Base-by-base conservation (phyloP, 1,139 yeast genomes). In the Hanseniaspora sp. region DNA sequence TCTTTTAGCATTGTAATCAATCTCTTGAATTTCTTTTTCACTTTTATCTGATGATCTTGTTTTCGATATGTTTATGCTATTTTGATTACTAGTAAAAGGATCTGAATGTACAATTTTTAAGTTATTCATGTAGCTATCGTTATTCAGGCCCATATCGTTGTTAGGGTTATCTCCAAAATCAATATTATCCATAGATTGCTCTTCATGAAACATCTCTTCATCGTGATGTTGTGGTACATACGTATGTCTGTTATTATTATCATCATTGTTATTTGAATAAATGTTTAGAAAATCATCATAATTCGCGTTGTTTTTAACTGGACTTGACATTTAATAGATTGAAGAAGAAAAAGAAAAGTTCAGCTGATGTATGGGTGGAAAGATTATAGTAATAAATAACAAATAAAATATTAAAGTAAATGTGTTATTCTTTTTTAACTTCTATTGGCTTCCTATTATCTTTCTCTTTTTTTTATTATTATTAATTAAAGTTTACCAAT, bases 111-210 rank as follows among this genome's bases (percentile, higher is more conserved):
- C 5, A 29, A 8, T 31, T 28, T 42, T 35, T 15, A 49, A 29
- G 13, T 43, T 49, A 12, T 49, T 37, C 23, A 43, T 9, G n/a
- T 43, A 43, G 12, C 30, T 7, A 3, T 31, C 7, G 12, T 43
- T 43, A n/a, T 31, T n/a, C 18, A 41, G 23, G 1, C 18, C 37
- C 13, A 31, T 18, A 11, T 38, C 39, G 4, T 38, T 40, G 18
- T 51, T 51, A 2, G 54, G 54, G 12, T 51, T 51, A 17, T 51
- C 54, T 17, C 23, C 39, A 39, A 44, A 51, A n/a, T 44, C 48
- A 13, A 51, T 37, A 3, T 43, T n/a, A 37, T 37, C 40, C 13
- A 17, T 28, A 39, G 42, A 33, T 38, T 47, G 15, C 3, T 51
- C 52, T 7, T 39, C 37, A 28, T 23, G 37, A n/a, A 38, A 41